Evolutionary conservation across 768 basidiomycete species (phyloP), one percentile per base, ranked within the genome.

Genomic region (Leccinum imitatum): DNA sequence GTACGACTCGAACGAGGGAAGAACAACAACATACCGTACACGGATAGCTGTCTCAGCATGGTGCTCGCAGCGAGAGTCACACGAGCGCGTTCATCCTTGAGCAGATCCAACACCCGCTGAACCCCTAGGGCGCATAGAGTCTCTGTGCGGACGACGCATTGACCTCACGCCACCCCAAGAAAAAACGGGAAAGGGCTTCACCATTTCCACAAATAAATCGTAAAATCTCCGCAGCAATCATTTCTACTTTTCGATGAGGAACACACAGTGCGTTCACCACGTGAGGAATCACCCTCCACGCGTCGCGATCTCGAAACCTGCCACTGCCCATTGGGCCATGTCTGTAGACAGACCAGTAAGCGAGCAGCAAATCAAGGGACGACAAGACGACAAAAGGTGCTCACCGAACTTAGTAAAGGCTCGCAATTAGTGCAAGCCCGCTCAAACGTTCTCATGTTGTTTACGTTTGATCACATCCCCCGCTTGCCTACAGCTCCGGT

Each of bases 341-440:
- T 67, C 69, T 69, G 14, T 8, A 30, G 7, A 39, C 39, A 7
- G 1, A 7, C 9, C 2, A 1, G 9, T 30, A 30, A 58, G 27
- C 27, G 8, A 25, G 25, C 25, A 30, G 47, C 4, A 41, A 8
- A 9, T 17, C 15, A 41, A 8, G 11, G 3, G 39, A 27, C 7
- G 3, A 31, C 15, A 30, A 35, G 13, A 25, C 25, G 25, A 25
- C 4, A 39, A 10, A 17, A 11, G 11, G n/a, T 11, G 6, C 65
- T 11, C 6, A 71, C 70, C 67, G 9, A 65, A 61, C 58, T 58
- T 37, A 53, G 64, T 59, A 17, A 72, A 27, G 0, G 59, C 31
- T 5, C 63, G 71, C 3, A 72, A 50, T 33, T 72, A 72, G 44
- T 71, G 65, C 50, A 72, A 54, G 6, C 63, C 64, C 4, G 69